phyloP scores from a whole-genome alignment of 2,329 filamentous ascomycete species.

The Sarocladium brachiariae region DNA sequence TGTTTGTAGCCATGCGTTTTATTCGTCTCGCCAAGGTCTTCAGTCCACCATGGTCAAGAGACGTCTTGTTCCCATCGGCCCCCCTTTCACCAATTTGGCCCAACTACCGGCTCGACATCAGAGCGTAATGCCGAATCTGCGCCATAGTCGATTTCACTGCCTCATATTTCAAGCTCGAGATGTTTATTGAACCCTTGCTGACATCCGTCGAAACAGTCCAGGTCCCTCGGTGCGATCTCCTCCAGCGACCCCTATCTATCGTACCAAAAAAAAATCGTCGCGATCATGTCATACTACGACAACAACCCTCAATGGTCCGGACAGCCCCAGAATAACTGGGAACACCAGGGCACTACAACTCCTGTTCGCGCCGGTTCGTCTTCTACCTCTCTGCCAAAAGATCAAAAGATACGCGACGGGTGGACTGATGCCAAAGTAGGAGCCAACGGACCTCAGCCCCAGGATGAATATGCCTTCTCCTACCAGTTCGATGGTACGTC shows the following conservation, averaged over 20 bases:
- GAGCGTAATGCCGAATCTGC: not conserved
- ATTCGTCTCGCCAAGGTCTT: not conserved
- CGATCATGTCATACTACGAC: constrained; percentile 30
- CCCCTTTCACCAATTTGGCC: constrained; percentile 1
- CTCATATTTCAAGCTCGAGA: not conserved
- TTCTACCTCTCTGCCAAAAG: not conserved
- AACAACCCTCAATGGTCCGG: constrained; percentile 34
- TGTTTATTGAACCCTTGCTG: not conserved
- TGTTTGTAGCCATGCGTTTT: not conserved
- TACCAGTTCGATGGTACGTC: constrained; percentile 84
- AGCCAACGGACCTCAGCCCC: constrained; percentile 65
- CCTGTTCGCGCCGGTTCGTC: constrained; percentile 33
- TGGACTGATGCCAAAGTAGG: constrained; percentile 38
- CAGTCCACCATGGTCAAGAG: not conserved
- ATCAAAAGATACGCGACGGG: not conserved
- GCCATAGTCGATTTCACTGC: not conserved
- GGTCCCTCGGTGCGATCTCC: not conserved
- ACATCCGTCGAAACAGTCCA: not conserved
- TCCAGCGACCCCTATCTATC: not conserved
- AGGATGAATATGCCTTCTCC: constrained; percentile 75
- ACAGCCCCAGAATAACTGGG: constrained; percentile 34
- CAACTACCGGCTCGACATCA: not conserved
- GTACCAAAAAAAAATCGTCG: not conserved
- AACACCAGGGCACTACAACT: constrained; percentile 35
- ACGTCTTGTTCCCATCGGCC: not conserved